phyloP scores from a whole-genome alignment of 768 basidiomycete species.

The Scleroderma bovista region DNA sequence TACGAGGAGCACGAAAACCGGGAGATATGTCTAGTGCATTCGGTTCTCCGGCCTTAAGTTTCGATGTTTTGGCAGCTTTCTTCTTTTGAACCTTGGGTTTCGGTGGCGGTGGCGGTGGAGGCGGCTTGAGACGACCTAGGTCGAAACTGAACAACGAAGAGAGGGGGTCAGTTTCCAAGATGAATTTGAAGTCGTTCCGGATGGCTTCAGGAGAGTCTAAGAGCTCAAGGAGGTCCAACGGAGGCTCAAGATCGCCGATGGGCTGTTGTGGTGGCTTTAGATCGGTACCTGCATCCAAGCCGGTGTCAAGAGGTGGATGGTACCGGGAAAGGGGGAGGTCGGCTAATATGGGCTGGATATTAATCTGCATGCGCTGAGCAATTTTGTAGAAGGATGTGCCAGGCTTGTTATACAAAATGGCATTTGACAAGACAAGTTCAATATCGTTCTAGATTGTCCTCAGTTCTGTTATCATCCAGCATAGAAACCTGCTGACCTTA shows the following conservation, averaged over 20 bases:
- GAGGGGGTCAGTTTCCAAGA: constrained; percentile 55
- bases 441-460: constrained; percentile 57
- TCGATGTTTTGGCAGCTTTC: constrained; percentile 26
- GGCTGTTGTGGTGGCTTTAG: constrained; percentile 1
- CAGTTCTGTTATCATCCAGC: background rate
- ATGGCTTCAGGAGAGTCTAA: constrained; percentile 50
- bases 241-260: constrained; percentile 74
- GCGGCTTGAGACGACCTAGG: constrained; percentile 54
- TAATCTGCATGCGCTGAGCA: constrained; percentile 57
- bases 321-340: constrained; percentile 17
- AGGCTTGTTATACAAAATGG: constrained; percentile 76
- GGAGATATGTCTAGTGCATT: constrained; percentile 34
- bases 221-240: constrained; percentile 49
- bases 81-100: constrained; percentile 38
- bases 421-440: constrained; percentile 80
- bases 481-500: constrained; percentile 40
- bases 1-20: constrained; percentile 46
- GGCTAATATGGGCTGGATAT: constrained; percentile 32
- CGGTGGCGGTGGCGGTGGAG: constrained; percentile 50
- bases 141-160: constrained; percentile 66
- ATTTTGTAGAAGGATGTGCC: constrained; percentile 66
- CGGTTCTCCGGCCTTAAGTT: constrained; percentile 14
- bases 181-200: constrained; percentile 46
- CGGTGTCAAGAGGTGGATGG: constrained; percentile 8
- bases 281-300: background rate